phyloP scores from a whole-genome alignment of 345 rosid genomes.

The Euphorbia lathyris region DNA sequence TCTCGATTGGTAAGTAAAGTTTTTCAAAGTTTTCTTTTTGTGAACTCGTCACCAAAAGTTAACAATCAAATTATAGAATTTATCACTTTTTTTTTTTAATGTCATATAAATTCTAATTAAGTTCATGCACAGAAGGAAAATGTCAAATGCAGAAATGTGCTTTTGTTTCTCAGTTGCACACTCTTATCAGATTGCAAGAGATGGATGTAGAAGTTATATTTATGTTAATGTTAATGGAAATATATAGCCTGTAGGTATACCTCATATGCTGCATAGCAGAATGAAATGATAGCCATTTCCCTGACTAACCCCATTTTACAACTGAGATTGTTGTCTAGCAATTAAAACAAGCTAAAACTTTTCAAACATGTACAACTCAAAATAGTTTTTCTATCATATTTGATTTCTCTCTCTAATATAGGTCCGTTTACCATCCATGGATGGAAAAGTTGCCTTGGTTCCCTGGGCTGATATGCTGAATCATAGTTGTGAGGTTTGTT shows the following conservation, averaged over 20 bases:
- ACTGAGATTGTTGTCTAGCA: not conserved
- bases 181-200: not conserved
- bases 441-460: slow-evolving; percentile 86
- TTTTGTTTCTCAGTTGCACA: not conserved
- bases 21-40: not conserved
- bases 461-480: slow-evolving; percentile 99
- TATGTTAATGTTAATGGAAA: not conserved
- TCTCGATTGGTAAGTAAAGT: slow-evolving; percentile 79
- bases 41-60: not conserved
- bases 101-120: not conserved
- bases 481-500: slow-evolving; percentile 82
- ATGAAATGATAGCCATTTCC: slow-evolving; percentile 4
- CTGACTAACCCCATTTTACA: not conserved
- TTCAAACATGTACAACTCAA: not conserved
- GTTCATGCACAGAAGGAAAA: not conserved
- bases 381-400: not conserved
- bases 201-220: not conserved
- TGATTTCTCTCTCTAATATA: slow-evolving; percentile 21
- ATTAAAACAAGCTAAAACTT: not conserved
- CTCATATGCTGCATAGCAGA: not conserved
- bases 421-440: slow-evolving; percentile 96
- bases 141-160: not conserved
- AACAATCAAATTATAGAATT: not conserved
- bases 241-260: not conserved
- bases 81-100: not conserved